Conservation (phyloP, 2,329 filamentous ascomycete genomes). For the Tolypocladium pustulatum region DNA sequence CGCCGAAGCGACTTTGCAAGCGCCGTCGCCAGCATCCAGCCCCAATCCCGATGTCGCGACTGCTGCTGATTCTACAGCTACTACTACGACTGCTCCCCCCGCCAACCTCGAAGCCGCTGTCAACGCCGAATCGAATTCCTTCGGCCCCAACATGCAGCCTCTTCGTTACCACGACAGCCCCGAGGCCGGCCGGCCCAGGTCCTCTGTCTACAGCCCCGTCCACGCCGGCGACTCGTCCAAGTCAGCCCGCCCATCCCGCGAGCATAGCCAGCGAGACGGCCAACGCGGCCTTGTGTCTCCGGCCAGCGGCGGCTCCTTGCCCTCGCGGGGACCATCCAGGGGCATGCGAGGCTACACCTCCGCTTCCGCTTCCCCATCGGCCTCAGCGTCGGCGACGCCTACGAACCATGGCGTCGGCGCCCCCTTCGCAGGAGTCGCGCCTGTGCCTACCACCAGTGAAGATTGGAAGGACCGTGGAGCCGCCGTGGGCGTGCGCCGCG, state of each 20-base stretch:
- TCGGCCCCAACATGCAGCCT: slow-evolving; percentile 1
- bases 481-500: slow-evolving; percentile 71
- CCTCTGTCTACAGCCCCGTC: slow-evolving; percentile 33
- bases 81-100: neutral
- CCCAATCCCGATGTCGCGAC: slow-evolving; percentile 7
- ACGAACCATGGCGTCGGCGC: slow-evolving; percentile 10
- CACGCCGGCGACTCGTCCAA: slow-evolving; percentile 1
- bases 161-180: neutral
- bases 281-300: neutral
- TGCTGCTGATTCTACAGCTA: neutral
- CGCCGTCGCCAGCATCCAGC: neutral
- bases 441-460: slow-evolving; percentile 54
- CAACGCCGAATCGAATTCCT: slow-evolving; percentile 3
- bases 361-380: slow-evolving; percentile 31
- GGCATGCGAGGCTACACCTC: slow-evolving; percentile 58
- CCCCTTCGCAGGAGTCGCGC: slow-evolving; percentile 27
- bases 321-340: slow-evolving; percentile 67
- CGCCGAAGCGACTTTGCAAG: slow-evolving; percentile 15
- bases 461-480: slow-evolving; percentile 95
- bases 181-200: slow-evolving; percentile 15
- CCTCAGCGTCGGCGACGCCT: slow-evolving; percentile 2
- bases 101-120: slow-evolving; percentile 6
- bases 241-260: slow-evolving; percentile 41
- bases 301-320: slow-evolving; percentile 44
- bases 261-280: slow-evolving; percentile 54